A percentile compares a stretch with the other conserved stretches of the same genome.
These are phyloP conservation scores for Castanopsis chinensis DNA, from an alignment of 306 rosid species.

Conservation along the genomic window DNA sequence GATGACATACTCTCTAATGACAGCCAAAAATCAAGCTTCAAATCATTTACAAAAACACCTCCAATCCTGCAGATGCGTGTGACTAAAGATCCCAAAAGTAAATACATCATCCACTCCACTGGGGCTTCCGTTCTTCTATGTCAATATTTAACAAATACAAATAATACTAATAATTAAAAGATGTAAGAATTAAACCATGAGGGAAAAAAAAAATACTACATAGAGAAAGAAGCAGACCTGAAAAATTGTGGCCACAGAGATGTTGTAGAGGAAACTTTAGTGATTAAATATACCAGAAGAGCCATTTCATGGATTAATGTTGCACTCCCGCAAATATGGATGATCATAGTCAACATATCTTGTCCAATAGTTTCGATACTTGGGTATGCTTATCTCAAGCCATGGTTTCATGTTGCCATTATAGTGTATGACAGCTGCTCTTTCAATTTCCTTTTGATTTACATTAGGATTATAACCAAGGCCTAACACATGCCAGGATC, in stretches of 20 bases:
- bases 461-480: slow-evolving; percentile 80
- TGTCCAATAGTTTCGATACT: slow-evolving; percentile 73
- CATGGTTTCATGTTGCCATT: slow-evolving; percentile 98
- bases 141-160: slow-evolving; percentile 17
- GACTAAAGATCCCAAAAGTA: not conserved
- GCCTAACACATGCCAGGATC: slow-evolving; percentile 83
- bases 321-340: slow-evolving; percentile 77
- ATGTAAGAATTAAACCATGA: slow-evolving; percentile 18
- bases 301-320: slow-evolving; percentile 66
- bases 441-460: slow-evolving; percentile 60
- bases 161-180: slow-evolving; percentile 27
- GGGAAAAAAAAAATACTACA: slow-evolving; percentile 38
- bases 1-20: not conserved
- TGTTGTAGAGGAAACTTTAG: slow-evolving; percentile 24
- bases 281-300: slow-evolving; percentile 14
- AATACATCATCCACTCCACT: slow-evolving; percentile 6
- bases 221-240: slow-evolving; percentile 42
- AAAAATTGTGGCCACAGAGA: slow-evolving; percentile 28
- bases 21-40: slow-evolving; percentile 20
- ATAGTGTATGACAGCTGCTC: slow-evolving; percentile 84
- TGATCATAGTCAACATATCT: slow-evolving; percentile 67
- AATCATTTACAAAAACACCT: slow-evolving; percentile 46
- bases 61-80: slow-evolving; percentile 17
- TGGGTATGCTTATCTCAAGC: slow-evolving; percentile 93
- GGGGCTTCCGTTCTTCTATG: slow-evolving; percentile 24